A percentile compares a stretch with the other conserved stretches of the same genome.
Evolutionary conservation across 352 stramenopile species (phyloP).

Genomic region (Globisporangium uncinulatum): DNA sequence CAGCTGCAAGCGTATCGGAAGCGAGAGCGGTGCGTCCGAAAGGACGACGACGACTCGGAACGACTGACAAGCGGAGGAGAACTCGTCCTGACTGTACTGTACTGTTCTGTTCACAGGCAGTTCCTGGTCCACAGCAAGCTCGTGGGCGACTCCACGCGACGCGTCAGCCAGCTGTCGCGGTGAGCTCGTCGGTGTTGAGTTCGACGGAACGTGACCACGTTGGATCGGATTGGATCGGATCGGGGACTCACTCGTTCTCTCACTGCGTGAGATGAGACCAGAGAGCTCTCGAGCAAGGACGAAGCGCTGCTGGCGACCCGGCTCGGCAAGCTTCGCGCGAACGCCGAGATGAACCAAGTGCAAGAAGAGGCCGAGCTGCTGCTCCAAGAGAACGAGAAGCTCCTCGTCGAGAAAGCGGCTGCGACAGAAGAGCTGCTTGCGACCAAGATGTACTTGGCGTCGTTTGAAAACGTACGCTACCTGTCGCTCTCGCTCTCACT

Average conservation of each 20-base stretch:
- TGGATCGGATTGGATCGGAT: not conserved
- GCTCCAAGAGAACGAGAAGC: constrained; percentile 54
- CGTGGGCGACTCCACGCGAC: constrained; percentile 55
- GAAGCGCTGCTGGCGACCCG: constrained; percentile 43
- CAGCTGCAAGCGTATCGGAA: constrained; percentile 50
- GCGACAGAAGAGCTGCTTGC: constrained; percentile 58
- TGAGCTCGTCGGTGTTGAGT: constrained; percentile 4
- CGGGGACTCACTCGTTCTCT: not conserved
- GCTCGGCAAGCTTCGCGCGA: constrained; percentile 44
- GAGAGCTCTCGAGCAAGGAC: constrained; percentile 49
- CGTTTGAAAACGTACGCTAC: constrained; percentile 40
- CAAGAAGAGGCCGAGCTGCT: constrained; percentile 50
- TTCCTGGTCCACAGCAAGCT: constrained; percentile 62
- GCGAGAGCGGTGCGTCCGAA: constrained; percentile 38
- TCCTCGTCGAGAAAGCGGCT: constrained; percentile 56
- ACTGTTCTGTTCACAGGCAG: constrained; percentile 23
- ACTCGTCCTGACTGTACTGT: not conserved
- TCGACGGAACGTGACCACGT: too few species aligned
- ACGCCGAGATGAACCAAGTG: constrained; percentile 46
- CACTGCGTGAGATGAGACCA: constrained; percentile 8
- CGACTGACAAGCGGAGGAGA: too few species aligned
- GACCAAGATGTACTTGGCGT: constrained; percentile 66
- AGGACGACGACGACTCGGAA: not conserved
- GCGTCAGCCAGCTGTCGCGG: constrained; percentile 55
- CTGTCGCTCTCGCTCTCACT: not conserved